phyloP scores from a whole-genome alignment of 805 yeast genomes.

The Ogataea degrootiae region DNA sequence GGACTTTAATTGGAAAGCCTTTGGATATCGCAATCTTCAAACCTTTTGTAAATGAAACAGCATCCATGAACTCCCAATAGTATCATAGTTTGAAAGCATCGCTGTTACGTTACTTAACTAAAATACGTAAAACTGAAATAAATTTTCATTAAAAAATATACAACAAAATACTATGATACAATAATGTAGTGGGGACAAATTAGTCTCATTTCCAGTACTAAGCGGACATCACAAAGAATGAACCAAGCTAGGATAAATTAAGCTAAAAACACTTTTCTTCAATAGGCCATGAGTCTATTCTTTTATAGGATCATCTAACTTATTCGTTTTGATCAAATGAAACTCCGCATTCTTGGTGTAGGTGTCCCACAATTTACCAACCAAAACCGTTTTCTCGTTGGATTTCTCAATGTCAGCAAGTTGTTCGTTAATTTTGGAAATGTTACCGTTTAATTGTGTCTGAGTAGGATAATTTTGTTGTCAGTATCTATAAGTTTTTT shows the following conservation, averaged over 20 bases:
- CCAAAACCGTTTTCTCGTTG: conserved; percentile 64
- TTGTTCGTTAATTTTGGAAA: conserved; percentile 56
- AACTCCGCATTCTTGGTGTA: conserved; percentile 67
- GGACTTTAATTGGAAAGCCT: background rate
- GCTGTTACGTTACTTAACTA: no score
- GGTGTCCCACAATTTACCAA: conserved; percentile 76
- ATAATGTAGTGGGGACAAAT: no score
- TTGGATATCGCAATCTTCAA: no score
- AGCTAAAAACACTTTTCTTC: background rate
- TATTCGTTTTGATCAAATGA: conserved; percentile 62
- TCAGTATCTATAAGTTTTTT: conserved; percentile 1
- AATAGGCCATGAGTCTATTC: conserved; percentile 1
- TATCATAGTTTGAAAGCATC: no score
- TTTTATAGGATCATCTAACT: conserved; percentile 36
- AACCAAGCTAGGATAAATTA: background rate
- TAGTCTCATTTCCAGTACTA: no score
- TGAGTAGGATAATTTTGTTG: conserved; percentile 17
- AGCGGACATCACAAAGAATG: background rate
- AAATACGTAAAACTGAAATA: background rate
- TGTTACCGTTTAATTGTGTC: conserved; percentile 71
- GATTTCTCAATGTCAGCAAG: conserved; percentile 58
- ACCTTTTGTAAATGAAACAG: no score
- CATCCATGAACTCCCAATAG: no score
- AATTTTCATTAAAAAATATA: background rate
- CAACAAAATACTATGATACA: no score